phyloP scores from a whole-genome alignment of 73 alveolate species.

The Symbiodinium natans region DNA sequence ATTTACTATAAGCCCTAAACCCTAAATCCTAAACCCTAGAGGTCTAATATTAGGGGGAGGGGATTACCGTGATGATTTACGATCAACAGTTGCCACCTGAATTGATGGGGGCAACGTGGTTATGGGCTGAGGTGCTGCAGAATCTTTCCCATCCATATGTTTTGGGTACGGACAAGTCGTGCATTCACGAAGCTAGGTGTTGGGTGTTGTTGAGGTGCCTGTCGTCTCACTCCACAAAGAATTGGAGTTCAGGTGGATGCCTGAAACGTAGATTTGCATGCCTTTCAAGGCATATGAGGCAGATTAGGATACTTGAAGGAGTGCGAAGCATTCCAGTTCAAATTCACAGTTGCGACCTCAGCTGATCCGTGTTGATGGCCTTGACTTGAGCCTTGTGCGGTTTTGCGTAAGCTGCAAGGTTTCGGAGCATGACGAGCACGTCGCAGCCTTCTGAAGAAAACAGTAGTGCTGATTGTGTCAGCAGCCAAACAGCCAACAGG shows the following conservation, averaged over 20 bases:
- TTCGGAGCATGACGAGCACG: slow-evolving; percentile 13
- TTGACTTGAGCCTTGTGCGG: too few relatives aligned
- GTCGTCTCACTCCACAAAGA: slow-evolving; percentile 10
- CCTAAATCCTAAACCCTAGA: too few relatives aligned
- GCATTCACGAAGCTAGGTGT: too few relatives aligned
- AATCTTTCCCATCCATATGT: too few relatives aligned
- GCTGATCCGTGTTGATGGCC: not conserved
- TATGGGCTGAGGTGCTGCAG: not conserved
- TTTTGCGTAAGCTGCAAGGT: not conserved
- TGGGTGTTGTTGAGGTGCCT: not conserved
- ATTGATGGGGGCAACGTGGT: not conserved
- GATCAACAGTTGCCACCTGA: slow-evolving; percentile 5
- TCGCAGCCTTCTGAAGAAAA: not conserved
- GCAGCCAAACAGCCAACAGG: not conserved
- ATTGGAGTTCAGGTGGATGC: slow-evolving; percentile 23
- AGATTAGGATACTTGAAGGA: slow-evolving; percentile 6
- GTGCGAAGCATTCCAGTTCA: slow-evolving; percentile 22
- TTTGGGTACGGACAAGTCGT: too few relatives aligned
- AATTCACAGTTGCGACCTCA: not conserved
- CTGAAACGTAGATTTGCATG: slow-evolving; percentile 22
- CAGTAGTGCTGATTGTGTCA: not conserved
- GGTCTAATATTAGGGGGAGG: too few relatives aligned
- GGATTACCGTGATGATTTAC: not conserved
- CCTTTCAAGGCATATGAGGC: slow-evolving; percentile 17
- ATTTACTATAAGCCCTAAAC: too few relatives aligned